phyloP scores from a whole-genome alignment of 108 stramenopile genomes.

The Fistulifera pelliculosa region DNA sequence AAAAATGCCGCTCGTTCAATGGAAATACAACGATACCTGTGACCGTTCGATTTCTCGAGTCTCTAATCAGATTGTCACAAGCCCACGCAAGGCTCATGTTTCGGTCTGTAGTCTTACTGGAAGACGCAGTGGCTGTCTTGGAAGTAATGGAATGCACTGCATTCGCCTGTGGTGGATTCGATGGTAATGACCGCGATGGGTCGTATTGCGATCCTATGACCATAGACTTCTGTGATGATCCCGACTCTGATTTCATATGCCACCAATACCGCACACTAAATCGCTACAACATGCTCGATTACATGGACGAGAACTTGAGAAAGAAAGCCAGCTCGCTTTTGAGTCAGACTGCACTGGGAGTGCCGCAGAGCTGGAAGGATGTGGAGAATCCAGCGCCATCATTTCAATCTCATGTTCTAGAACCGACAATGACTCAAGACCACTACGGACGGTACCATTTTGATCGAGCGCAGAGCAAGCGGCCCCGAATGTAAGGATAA shows the following conservation, averaged over 20 bases:
- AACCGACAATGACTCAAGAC: constrained; percentile 4
- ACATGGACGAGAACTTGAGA: constrained; percentile 17
- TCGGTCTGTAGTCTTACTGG: constrained; percentile 54
- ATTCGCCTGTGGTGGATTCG: constrained; percentile 39
- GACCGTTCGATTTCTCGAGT: constrained; percentile 91
- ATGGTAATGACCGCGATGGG: constrained; percentile 20
- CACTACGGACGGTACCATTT: constrained; percentile 6
- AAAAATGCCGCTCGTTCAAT: constrained; percentile 41
- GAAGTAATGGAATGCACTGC: constrained; percentile 80
- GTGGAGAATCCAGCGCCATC: neutral
- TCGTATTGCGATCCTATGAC: constrained; percentile 45
- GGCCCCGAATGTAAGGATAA: neutral
- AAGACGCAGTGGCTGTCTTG: constrained; percentile 81
- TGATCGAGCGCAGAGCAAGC: constrained; percentile 1
- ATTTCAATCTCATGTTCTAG: neutral
- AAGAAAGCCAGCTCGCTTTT: constrained; percentile 10
- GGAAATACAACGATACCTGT: constrained; percentile 46
- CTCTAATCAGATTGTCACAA: constrained; percentile 88
- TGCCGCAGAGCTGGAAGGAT: no score
- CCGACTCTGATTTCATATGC: constrained; percentile 36
- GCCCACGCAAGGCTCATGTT: constrained; percentile 94
- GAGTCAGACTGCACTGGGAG: neutral
- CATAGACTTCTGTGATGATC: constrained; percentile 23
- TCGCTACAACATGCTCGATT: constrained; percentile 35
- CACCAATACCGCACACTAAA: constrained; percentile 30